Percentiles rank a stretch among this genome's conserved stretches.
Evolutionary conservation across 306 rosid genomes (phyloP).

Genomic region (Citrullus mucosospermus): DNA sequence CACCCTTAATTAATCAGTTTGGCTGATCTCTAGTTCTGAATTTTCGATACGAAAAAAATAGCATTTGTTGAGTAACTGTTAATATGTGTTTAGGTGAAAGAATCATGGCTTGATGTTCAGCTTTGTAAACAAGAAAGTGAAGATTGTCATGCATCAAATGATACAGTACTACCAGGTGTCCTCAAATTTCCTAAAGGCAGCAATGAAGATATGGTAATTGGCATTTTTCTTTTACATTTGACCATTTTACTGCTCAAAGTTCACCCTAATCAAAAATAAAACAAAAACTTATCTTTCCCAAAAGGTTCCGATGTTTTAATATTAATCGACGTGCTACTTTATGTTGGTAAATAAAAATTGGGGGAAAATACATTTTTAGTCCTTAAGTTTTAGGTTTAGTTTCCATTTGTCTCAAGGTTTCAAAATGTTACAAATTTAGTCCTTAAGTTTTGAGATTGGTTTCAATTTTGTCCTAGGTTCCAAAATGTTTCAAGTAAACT

Average conservation of each 20-base stretch:
- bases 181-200: conserved; percentile 79
- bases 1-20: too few species aligned
- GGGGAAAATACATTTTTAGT: too few species aligned
- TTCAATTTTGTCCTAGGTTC: too few species aligned
- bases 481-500: too few species aligned
- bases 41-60: background rate
- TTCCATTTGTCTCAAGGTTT: too few species aligned
- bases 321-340: background rate
- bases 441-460: too few species aligned
- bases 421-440: too few species aligned
- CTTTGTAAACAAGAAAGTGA: conserved; percentile 60
- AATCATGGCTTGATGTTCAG: conserved; percentile 80
- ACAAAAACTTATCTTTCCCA: background rate
- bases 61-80: background rate
- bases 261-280: background rate
- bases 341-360: too few species aligned
- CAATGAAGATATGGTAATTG: conserved; percentile 73
- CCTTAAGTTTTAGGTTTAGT: too few species aligned
- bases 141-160: conserved; percentile 42
- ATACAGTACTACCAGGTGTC: conserved; percentile 32
- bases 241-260: background rate
- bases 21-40: too few species aligned
- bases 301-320: background rate
- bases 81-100: conserved; percentile 53
- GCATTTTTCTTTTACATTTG: background rate